Base-by-base conservation (phyloP, 306 rosid genomes). In the Amphicarpaea edgeworthii region DNA sequence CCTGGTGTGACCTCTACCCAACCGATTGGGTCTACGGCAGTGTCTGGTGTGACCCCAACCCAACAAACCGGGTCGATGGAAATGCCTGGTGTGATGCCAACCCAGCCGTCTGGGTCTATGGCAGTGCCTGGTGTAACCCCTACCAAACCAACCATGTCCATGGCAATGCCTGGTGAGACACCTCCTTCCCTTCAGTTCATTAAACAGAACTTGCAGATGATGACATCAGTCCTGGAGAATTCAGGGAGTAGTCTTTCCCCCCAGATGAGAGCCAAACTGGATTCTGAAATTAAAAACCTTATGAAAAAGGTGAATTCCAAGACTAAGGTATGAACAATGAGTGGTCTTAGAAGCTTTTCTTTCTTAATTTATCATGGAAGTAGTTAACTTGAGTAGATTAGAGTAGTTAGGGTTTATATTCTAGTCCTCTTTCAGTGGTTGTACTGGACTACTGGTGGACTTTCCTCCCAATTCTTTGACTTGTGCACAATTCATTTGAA, bases 291-390 rank as follows among this genome's bases (percentile, higher is more conserved):
- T 50, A 86, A 87, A 75, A 82, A 82, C 73, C 96, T 95, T 60
- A 42, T 89, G 79, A 72, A 43, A 76, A 95, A 86, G 92, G 93
- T 95, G 81, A 90, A 87, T 84, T 88, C 90, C 69, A 85, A 73
- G 86, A 50, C 68, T 41, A 49, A 66, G 16, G 67, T 73, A 23
- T 50, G 9, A 50, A 17, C 2, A 16, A 24, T 17, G 24, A 16
- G 57, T 17, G 24, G 57, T 17, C 24, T 17, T 8, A 0, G 76
- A 80, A 21, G 58, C 43, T 17, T 75, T 53, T 72, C 34, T 9
- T 23, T 43, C 70, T 64, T 55, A 60, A 54, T 46, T 55, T 28
- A 7, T 69, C 49, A 24, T 70, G 54, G 17, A n/a, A 42, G 66
- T 66, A 43, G 53, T 12, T 28, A 62, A n/a, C n/a, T n/a, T n/a